Evolutionary conservation across 495 filamentous ascomycete species (phyloP), one percentile per base, ranked within the genome.

Genomic region (Aspergillus baeticus): DNA sequence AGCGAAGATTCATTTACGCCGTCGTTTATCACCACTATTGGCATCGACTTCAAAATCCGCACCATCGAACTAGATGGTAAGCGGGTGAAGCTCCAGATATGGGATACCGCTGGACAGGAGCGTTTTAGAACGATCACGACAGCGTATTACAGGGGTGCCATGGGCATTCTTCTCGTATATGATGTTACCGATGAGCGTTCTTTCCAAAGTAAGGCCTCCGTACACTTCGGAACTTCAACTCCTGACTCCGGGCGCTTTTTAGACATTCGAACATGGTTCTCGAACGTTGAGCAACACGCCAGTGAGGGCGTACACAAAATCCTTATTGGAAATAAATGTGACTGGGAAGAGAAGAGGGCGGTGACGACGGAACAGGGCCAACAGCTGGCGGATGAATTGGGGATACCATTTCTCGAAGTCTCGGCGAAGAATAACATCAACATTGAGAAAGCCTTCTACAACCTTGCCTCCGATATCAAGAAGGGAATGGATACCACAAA

Each of bases 271-370:
- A 97, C 94, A 51, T 98, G 94, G 94, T 98, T 98, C 72, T 92
- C 91, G 61, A 97, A 98, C 77, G 94, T 98, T 50, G 94, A 98
- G 69, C 93, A 98, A 71, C 95, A 99, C 76, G 94, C 95, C 45
- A 97, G 92, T 57, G 94, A 98, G 76, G 95, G 95, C 60, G 94
- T 99, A 62, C 96, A 98, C 85, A 99, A 98, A 80, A 98, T 99
- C 65, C 86, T 99, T 46, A 96, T 99, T 57, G 94, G 94, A 64
- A 99, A 99, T 81, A 99, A 99, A 76, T 98, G 94, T 75, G 94
- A 99, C 76, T 98, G 95, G 95, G 93, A 98, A 75, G 94, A 99
- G 74, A 99, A 98, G 80, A 84, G 95, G 59, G 89, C 86, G 15
- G 89, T 99, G 17, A 90, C 91, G 22, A 96, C 88, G 43, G 91